Evolutionary conservation across 768 basidiomycete genomes (phyloP).

Genomic region (Trametes punicea): DNA sequence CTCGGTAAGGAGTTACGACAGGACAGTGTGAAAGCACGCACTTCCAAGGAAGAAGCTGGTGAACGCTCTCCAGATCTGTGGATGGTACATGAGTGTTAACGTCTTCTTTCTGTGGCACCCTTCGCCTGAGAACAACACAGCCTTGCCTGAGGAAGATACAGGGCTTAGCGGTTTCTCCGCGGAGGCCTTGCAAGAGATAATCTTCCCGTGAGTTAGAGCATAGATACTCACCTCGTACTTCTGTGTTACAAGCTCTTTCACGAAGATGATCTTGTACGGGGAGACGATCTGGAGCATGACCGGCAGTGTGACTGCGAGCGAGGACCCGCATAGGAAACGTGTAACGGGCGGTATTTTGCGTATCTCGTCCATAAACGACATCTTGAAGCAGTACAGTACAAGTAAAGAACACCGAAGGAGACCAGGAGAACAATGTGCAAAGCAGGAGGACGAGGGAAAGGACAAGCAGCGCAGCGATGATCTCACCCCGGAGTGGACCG

Average conservation of each 20-base stretch:
- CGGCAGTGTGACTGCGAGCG: slow-evolving; percentile 57
- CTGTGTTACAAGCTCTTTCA: slow-evolving; percentile 40
- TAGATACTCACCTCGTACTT: slow-evolving; percentile 49
- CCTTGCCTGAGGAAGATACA: too few species aligned
- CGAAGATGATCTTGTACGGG: slow-evolving; percentile 53
- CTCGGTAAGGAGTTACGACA: neutral
- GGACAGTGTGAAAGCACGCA: slow-evolving; percentile 17
- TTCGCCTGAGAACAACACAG: too few species aligned
- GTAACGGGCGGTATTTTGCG: slow-evolving; percentile 84
- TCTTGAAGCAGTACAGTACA: slow-evolving; percentile 9
- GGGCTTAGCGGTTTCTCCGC: too few species aligned
- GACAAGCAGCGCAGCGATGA: neutral
- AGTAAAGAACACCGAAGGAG: neutral
- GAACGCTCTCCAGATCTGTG: slow-evolving; percentile 68
- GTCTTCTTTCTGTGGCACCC: too few species aligned
- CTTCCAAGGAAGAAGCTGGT: slow-evolving; percentile 76
- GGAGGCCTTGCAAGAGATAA: too few species aligned
- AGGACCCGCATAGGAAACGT: slow-evolving; percentile 60
- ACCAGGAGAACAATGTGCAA: neutral
- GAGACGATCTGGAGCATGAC: slow-evolving; percentile 52
- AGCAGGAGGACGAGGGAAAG: neutral
- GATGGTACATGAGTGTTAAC: neutral
- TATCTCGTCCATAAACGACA: slow-evolving; percentile 47
- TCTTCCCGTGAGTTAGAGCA: neutral
- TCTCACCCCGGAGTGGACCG: slow-evolving; percentile 5